Evolutionary conservation across 495 filamentous ascomycete genomes (phyloP).

Genomic region (Penicillium tannophilum): DNA sequence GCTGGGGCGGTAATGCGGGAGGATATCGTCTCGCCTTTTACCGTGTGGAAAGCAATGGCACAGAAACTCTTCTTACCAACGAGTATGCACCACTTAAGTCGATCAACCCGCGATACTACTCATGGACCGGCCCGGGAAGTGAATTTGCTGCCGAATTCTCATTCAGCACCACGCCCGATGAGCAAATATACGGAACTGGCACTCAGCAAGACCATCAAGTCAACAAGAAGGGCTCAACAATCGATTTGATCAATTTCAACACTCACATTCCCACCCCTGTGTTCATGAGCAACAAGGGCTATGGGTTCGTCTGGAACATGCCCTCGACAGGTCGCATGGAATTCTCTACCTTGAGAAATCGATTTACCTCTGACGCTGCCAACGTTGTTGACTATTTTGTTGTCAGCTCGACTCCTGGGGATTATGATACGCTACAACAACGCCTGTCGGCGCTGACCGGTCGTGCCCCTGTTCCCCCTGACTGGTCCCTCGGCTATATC

Average conservation of each 20-base stretch:
- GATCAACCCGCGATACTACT: constrained; percentile 31
- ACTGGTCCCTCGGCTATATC: constrained; percentile 34
- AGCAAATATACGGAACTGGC: constrained; percentile 34
- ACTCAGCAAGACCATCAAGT: constrained; percentile 34
- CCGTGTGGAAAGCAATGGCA: constrained; percentile 26
- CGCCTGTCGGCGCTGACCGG: constrained; percentile 30
- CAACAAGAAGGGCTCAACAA: constrained; percentile 31
- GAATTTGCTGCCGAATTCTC: constrained; percentile 32
- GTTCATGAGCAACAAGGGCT: constrained; percentile 34
- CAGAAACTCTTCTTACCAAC: constrained; percentile 31
- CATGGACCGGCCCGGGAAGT: constrained; percentile 26
- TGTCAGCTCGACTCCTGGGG: constrained; percentile 19
- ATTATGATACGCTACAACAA: constrained; percentile 32
- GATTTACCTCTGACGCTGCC: constrained; percentile 26
- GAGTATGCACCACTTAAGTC: constrained; percentile 38
- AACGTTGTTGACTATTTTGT: constrained; percentile 35
- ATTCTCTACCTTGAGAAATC: constrained; percentile 25
- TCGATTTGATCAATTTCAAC: constrained; percentile 34
- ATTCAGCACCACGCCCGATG: constrained; percentile 32
- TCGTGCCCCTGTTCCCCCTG: constrained; percentile 29
- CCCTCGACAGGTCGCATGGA: constrained; percentile 32
- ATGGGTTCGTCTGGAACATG: constrained; percentile 36
- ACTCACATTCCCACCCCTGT: constrained; percentile 31
- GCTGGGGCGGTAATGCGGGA: constrained; percentile 28
- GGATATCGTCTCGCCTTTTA: constrained; percentile 33